Evolutionary conservation across 139 green algal species (phyloP), one percentile per base, ranked within the genome.

Genomic region (Desmodesmus armatus): DNA sequence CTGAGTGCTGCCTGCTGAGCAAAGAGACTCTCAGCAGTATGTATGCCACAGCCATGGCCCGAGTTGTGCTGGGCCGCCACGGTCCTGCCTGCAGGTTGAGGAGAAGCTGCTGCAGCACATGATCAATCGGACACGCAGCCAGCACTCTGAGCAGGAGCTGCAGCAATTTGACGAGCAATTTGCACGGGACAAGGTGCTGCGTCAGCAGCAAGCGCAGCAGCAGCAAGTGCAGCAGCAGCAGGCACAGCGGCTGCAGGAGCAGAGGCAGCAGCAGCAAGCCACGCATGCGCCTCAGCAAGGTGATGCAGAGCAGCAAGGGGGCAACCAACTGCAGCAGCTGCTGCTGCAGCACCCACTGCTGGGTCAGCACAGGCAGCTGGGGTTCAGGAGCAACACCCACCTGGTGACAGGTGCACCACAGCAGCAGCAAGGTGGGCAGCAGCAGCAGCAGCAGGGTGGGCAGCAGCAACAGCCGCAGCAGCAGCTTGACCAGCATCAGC

Each of bases 61-160:
- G 9, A 65, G 17, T 27, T 65, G 17, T 31, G 27, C 17, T 65
- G 55, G 55, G 55, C n/a, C 17, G 17, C n/a, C 17, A 15, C n/a
- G 55, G 17, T 65, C 17, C 17, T n/a, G 19, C 6, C 33, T 80
- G 35, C 76, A 82, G 76, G 39, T 75, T 19, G 79, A 85, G 65
- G 79, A 85, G 79, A 75, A 75, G 31, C 33, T 85, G 41, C 31
- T 85, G 6, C 33, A 44, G 44, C 79, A 85, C n/a, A 85, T 85
- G 79, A 58, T 75, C 31, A 43, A 47, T 9, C 79, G 79, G 23
- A 65, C 63, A 31, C 41, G 62, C 23, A n/a, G 67, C 69, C 40
- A 27, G 2, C 43, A 41, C 21, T 55, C 25, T 33, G 58, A 41
- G 43, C 40, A 25, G 33, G 43, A 79, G 39, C 39, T 67, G 40